These are phyloP conservation scores for Schizonepeta tenuifolia DNA, from an alignment of 257 asterid genomes.

Conservation along the genomic window DNA sequence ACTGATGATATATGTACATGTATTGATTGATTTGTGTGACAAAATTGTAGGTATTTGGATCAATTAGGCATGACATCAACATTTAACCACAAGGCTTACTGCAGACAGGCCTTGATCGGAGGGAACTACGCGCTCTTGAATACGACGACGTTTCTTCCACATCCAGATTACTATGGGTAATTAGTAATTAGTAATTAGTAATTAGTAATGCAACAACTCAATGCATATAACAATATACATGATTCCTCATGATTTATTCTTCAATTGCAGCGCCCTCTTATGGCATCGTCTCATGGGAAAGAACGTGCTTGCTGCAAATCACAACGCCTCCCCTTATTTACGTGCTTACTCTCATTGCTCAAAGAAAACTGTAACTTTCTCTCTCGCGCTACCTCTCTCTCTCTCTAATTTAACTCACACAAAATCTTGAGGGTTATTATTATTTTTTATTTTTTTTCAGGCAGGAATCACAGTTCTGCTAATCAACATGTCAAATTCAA, in stretches of 20 bases:
- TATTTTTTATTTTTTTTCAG: slow-evolving; percentile 32
- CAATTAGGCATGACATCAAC: slow-evolving; percentile 85
- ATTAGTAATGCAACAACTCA: not conserved
- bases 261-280: slow-evolving; percentile 57
- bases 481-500: slow-evolving; percentile 81
- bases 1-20: no score
- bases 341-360: slow-evolving; percentile 83
- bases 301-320: slow-evolving; percentile 58
- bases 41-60: slow-evolving; percentile 69
- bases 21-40: no score
- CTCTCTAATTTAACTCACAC: no score
- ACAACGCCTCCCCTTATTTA: slow-evolving; percentile 59
- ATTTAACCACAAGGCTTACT: slow-evolving; percentile 73
- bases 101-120: slow-evolving; percentile 81
- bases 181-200: no score
- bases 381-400: no score
- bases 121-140: slow-evolving; percentile 83
- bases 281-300: slow-evolving; percentile 86
- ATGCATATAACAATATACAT: no score
- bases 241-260: not conserved
- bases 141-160: slow-evolving; percentile 68
- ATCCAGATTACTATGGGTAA: slow-evolving; percentile 88
- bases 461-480: slow-evolving; percentile 53
- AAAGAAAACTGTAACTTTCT: slow-evolving; percentile 44
- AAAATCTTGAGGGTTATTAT: not conserved